Evolutionary conservation across 1,284 basidiomycete species (phyloP).

Genomic region (Uromyces viciae-fabae): DNA sequence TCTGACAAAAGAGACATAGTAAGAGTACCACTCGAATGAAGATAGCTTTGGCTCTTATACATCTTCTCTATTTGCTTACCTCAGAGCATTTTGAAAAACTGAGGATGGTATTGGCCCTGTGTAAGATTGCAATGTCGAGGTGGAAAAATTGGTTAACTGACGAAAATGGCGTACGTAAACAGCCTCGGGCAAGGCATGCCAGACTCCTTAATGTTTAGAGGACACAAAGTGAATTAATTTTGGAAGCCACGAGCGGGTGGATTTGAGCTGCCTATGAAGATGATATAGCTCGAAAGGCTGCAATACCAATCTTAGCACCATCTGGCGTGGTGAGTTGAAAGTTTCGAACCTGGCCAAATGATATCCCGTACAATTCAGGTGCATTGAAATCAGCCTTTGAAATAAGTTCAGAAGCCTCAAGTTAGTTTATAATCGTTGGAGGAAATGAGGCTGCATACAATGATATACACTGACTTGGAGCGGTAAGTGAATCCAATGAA

Average conservation of each 20-base stretch:
- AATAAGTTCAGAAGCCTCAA: background rate
- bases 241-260: too few species aligned
- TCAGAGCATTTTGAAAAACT: conserved; percentile 15
- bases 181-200: conserved; percentile 35
- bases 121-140: conserved; percentile 2
- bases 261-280: too few species aligned
- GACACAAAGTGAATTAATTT: too few species aligned
- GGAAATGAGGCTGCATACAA: background rate
- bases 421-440: background rate
- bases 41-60: background rate
- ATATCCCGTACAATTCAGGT: conserved; percentile 27
- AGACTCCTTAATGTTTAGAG: conserved; percentile 14
- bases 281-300: background rate
- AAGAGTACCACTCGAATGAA: background rate
- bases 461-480: conserved; percentile 2
- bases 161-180: conserved; percentile 31
- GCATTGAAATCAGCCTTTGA: conserved; percentile 28
- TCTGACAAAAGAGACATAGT: background rate
- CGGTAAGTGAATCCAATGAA: conserved; percentile 27
- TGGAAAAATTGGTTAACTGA: background rate
- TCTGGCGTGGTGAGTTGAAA: conserved; percentile 39
- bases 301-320: conserved; percentile 36
- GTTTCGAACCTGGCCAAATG: conserved; percentile 28
- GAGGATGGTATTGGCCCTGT: background rate
- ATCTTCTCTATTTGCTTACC: background rate